Conservation (phyloP, 352 stramenopile genomes). For the Phytophthora macrochlamydospora region DNA sequence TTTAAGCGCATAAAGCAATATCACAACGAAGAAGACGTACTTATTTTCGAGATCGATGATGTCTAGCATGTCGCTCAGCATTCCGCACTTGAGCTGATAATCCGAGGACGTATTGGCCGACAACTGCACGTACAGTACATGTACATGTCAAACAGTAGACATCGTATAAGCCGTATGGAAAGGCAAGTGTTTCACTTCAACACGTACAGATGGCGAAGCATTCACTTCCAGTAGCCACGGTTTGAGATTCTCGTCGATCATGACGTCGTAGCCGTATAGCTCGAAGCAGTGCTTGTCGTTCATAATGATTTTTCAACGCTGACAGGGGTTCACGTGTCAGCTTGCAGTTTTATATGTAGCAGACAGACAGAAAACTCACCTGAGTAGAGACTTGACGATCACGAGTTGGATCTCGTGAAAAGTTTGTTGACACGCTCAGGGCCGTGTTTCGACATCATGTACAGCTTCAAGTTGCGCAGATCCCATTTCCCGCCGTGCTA, state of each 20-base stretch:
- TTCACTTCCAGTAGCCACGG: conserved; percentile 95
- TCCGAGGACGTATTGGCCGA: conserved; percentile 92
- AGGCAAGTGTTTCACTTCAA: conserved; percentile 3
- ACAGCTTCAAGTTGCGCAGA: conserved; percentile 90
- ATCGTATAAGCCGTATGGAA: neutral
- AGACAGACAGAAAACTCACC: conserved; percentile 18
- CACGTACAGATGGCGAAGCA: conserved; percentile 85
- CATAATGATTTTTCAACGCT: conserved; percentile 95
- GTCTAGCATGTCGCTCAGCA: conserved; percentile 95
- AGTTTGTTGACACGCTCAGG: conserved; percentile 80
- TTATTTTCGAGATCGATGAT: conserved; percentile 93
- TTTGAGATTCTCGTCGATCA: conserved; percentile 93
- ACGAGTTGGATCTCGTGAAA: conserved; percentile 92
- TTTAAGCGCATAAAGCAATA: neutral
- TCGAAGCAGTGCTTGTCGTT: conserved; percentile 97
- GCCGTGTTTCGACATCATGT: conserved; percentile 91
- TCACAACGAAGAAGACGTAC: conserved; percentile 29
- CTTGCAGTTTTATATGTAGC: neutral
- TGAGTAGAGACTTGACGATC: conserved; percentile 86
- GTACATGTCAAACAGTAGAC: neutral
- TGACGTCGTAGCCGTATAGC: conserved; percentile 94
- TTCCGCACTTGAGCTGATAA: conserved; percentile 93
- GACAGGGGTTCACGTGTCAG: neutral
- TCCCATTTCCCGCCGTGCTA: conserved; percentile 93
- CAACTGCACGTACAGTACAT: conserved; percentile 46